A percentile compares a stretch with the other conserved stretches of the same genome.
Evolutionary conservation across 495 filamentous ascomycete genomes (phyloP).

Genomic region (Evansstolkia leycettana): DNA sequence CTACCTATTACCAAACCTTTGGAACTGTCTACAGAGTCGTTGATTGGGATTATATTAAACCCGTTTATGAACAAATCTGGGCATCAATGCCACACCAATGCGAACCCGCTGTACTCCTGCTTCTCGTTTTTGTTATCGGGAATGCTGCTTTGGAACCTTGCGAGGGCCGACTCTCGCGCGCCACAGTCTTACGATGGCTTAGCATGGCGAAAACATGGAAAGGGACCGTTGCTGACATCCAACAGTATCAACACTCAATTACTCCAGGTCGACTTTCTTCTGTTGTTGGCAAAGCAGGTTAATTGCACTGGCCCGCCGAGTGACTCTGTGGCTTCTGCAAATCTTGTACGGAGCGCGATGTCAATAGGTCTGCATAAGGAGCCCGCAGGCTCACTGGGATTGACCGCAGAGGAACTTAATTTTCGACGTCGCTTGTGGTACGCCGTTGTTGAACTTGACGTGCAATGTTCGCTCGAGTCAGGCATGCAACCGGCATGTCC

Average conservation of each 20-base stretch:
- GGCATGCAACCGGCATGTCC: neutral
- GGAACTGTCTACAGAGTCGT: neutral
- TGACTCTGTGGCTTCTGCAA: neutral
- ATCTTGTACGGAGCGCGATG: neutral
- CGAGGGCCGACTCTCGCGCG: neutral
- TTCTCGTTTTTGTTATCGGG: neutral
- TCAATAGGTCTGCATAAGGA: neutral
- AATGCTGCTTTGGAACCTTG: neutral
- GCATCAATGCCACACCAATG: neutral
- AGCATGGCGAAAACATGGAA: neutral
- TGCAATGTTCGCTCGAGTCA: neutral
- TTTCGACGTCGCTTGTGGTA: neutral
- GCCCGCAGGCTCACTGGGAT: neutral
- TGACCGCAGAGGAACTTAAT: neutral
- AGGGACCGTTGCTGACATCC: neutral
- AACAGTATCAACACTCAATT: neutral
- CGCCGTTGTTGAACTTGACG: neutral
- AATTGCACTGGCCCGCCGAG: neutral
- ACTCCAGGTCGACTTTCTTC: neutral
- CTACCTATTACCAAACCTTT: neutral
- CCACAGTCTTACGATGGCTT: neutral
- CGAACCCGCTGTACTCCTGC: neutral
- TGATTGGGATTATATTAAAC: neutral
- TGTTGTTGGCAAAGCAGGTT: neutral
- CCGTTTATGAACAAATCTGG: neutral